phyloP scores from a whole-genome alignment of 2,329 filamentous ascomycete genomes.

The Biscogniauxia marginata region DNA sequence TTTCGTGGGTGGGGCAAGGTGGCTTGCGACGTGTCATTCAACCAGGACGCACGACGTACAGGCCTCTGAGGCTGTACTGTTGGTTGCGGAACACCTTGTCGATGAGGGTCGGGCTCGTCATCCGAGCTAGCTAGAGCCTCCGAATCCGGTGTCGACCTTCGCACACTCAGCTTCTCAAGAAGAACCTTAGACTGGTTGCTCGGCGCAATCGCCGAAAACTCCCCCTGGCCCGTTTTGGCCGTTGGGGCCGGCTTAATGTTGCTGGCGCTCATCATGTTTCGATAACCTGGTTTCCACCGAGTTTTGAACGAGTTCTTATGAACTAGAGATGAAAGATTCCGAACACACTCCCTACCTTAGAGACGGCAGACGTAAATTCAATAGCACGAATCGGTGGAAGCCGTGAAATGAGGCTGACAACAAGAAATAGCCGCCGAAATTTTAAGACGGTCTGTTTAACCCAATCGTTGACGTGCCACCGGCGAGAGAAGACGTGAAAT shows the following conservation, averaged over 20 bases:
- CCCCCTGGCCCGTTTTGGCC: constrained; percentile 51
- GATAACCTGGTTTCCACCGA: constrained; percentile 12
- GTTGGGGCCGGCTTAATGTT: constrained; percentile 49
- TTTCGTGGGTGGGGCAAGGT: constrained; percentile 63
- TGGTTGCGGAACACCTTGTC: constrained; percentile 50
- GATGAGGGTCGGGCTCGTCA: constrained; percentile 75
- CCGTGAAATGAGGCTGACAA: constrained; percentile 15
- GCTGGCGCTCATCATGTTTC: constrained; percentile 50
- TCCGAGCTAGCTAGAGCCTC: constrained; percentile 93
- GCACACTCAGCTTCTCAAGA: constrained; percentile 73
- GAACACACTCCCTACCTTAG: neutral
- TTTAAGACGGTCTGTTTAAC: constrained; percentile 1
- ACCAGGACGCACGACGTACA: constrained; percentile 75
- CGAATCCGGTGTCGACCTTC: constrained; percentile 88
- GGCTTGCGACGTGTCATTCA: constrained; percentile 74
- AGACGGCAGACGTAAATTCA: neutral
- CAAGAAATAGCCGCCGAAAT: constrained; percentile 7
- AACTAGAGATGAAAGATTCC: constrained; percentile 7
- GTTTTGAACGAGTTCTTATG: constrained; percentile 7
- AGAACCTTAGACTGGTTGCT: constrained; percentile 64
- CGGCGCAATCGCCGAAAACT: constrained; percentile 46
- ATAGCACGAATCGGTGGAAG: constrained; percentile 24
- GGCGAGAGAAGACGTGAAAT: constrained; percentile 6
- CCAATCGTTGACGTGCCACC: constrained; percentile 5
- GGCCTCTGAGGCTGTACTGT: constrained; percentile 56